Evolutionary conservation across 78 protist genomes (phyloP), one percentile per base, ranked within the genome.

Genomic region (Salpingoeca rosetta): DNA sequence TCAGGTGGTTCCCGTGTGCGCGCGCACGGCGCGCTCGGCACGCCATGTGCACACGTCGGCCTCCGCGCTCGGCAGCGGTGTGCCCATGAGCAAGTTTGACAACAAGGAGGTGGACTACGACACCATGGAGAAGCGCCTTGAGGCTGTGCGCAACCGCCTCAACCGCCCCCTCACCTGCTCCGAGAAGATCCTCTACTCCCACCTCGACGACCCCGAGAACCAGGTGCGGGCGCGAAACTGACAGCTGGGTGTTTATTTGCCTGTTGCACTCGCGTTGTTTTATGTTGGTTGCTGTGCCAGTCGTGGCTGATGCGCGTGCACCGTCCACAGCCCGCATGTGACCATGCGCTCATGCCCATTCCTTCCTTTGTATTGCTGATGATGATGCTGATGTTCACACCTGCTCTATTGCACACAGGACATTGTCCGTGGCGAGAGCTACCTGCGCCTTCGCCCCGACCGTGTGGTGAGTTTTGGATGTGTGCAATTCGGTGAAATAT

Each of bases 361-460:
- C 38, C 22, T 12, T 31, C 17, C 38, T 76, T 12, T 26, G 24
- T 76, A 31, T 76, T 76, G 10, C 26, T 12, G 39, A 37, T 76
- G n/a, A 31, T 12, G 12, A 26, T 76, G n/a, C 26, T 76, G 26
- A 31, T 76, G 24, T 76, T n/a, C n/a, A n/a, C n/a, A n/a, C n/a
- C n/a, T n/a, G n/a, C n/a, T n/a, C n/a, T n/a, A n/a, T n/a, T n/a
- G n/a, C 56, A 0, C 73, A 11, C 76, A 74, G 31, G 86, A 87
- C 38, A 56, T 88, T 1, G 88, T 41, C 42, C 92, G 96, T 85
- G 97, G 97, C 51, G 76, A 86, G 75, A 81, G 93, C 24, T 95
- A 94, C 89, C 91, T 96, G 45, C 83, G 91, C 88, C 93, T 94
- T 43, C 85, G 92, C 41, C 98, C 98, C 40, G 98, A 96, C 83